Conservation (phyloP, 2,329 filamentous ascomycete genomes). For the Didymellaceae sp. region DNA sequence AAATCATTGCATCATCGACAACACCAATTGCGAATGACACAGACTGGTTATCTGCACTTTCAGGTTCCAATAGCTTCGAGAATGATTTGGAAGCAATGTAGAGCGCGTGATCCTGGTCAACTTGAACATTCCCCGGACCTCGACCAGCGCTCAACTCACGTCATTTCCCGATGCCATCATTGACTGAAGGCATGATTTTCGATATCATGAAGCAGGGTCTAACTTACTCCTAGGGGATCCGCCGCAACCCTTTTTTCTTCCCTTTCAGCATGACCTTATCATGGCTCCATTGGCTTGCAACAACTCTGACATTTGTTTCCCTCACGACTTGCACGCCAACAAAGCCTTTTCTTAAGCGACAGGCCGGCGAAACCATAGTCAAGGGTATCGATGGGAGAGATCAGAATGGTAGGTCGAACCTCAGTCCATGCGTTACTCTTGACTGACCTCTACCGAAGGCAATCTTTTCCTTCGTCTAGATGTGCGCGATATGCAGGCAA, state of each 20-base stretch:
- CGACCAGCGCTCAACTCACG: neutral
- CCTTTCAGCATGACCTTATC: conserved; percentile 16
- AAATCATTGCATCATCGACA: conserved; percentile 7
- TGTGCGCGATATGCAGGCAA: conserved; percentile 66
- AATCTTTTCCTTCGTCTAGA: conserved; percentile 62
- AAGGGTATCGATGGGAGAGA: conserved; percentile 30
- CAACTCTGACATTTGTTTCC: conserved; percentile 10
- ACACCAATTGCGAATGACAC: neutral
- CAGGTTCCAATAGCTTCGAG: neutral
- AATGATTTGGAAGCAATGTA: neutral
- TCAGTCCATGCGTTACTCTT: neutral
- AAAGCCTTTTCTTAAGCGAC: neutral
- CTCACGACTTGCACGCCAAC: conserved; percentile 16
- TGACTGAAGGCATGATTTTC: neutral
- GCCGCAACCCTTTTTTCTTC: neutral
- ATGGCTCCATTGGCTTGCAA: neutral
- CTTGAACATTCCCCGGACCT: neutral
- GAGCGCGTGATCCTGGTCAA: no score
- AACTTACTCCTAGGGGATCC: neutral
- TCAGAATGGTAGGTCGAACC: conserved; percentile 16
- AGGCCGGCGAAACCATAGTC: conserved; percentile 20
- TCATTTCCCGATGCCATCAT: neutral
- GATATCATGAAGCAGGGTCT: neutral
- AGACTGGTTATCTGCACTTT: neutral
- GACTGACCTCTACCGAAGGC: conserved; percentile 27